Evolutionary conservation across 768 basidiomycete species (phyloP), one percentile per base, ranked within the genome.

Genomic region (Phanerochaete sordida): DNA sequence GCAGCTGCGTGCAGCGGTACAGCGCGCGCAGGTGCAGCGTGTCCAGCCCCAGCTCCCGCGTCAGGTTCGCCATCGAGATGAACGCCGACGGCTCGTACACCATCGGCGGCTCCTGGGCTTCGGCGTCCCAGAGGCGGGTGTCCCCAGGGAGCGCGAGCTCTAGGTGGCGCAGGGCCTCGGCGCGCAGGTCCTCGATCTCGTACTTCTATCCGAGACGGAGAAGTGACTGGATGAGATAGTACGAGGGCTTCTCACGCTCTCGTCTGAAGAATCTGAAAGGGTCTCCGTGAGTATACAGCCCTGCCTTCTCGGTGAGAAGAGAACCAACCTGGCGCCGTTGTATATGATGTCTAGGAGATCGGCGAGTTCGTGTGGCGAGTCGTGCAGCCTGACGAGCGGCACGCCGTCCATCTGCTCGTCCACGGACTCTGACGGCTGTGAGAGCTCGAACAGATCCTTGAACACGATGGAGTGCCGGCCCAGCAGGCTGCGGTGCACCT

Each of bases 401-500:
- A 54, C 21, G 19, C 39, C 59, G 23, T 28, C 37, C 30, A 33
- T 23, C 33, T 31, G 28, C 33, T 52, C 51, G 12, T 49, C 28
- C 13, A 13, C 48, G 16, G 28, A 21, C 4, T 6, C 21, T 15
- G 24, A 16, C 5, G 84, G 81, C 60, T 86, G 85, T 19, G 87
- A 84, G 5, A 88, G 71, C 8, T 83, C 78, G 67, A 89, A 86
- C 78, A 90, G 78, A 68, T 89, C 86, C 37, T 78, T 77, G 64
- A 90, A 90, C 65, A 84, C 82, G 19, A 77, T 73, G 6, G 57
- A 49, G 16, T 26, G 37, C n/a, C 37, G 19, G 3, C 50, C 57
- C 13, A 58, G 48, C 37, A 49, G n/a, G 24, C 49, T 35, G 24
- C 44, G 45, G 47, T 58, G 57, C 23, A 58, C 45, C 33, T 45